These are phyloP conservation scores for Phytopythium mirpurense DNA, from an alignment of 352 stramenopile genomes.

Conservation along the genomic window DNA sequence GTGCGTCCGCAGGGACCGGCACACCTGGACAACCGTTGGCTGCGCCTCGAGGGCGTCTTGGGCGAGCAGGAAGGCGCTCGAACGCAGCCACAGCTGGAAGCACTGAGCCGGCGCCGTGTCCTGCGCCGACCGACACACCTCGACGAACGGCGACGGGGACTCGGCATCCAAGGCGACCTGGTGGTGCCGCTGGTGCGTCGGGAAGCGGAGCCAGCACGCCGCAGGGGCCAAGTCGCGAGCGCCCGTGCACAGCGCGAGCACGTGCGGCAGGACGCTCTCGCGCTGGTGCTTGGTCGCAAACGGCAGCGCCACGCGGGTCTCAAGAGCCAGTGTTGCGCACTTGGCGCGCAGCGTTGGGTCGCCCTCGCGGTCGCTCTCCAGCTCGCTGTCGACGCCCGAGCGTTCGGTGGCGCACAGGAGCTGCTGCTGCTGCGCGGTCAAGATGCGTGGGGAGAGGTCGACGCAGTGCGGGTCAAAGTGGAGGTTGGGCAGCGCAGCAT, in stretches of 20 bases:
- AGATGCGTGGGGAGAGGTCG: conserved; percentile 12
- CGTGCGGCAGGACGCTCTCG: conserved; percentile 11
- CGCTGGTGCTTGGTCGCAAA: neutral
- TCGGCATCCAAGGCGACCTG: neutral
- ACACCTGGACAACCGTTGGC: conserved; percentile 10
- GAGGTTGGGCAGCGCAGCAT: too few species aligned
- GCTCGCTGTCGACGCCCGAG: too few species aligned
- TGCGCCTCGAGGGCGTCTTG: conserved; percentile 11
- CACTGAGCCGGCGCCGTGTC: conserved; percentile 27
- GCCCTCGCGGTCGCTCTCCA: too few species aligned
- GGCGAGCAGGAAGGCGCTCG: conserved; percentile 19
- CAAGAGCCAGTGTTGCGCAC: conserved; percentile 1
- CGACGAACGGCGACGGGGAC: conserved; percentile 15
- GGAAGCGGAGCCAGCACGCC: conserved; percentile 38
- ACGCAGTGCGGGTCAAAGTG: neutral
- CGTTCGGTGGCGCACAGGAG: conserved; percentile 11
- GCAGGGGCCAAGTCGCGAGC: conserved; percentile 19
- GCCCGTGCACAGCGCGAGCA: conserved; percentile 23
- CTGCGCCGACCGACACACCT: conserved; percentile 28
- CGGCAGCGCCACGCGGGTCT: neutral
- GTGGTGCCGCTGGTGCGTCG: conserved; percentile 16
- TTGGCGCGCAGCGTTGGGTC: neutral
- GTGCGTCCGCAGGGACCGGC: conserved; percentile 13
- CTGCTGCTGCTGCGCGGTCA: conserved; percentile 24
- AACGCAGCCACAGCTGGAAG: conserved; percentile 25